Percentiles rank a stretch among this genome's conserved stretches.
Evolutionary conservation across 208 protist species (phyloP).

Genomic region (Leishmania guyanensis): DNA sequence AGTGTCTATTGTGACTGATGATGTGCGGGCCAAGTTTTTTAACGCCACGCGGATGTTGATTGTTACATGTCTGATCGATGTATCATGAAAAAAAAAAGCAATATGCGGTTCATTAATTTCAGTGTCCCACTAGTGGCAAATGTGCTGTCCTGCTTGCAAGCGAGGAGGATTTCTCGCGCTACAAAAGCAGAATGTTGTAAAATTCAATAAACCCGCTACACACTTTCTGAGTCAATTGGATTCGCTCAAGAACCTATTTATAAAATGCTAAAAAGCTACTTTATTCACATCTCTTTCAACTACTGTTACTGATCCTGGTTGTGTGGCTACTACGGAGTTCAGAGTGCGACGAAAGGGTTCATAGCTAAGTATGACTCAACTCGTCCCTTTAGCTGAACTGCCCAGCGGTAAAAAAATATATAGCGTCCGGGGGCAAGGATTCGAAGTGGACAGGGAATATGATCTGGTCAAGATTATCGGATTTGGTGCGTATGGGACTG

Average conservation of each 20-base stretch:
- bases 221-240: background rate
- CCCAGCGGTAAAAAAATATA: conserved; percentile 80
- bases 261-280: conserved; percentile 4
- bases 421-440: conserved; percentile 78
- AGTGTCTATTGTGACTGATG: conserved; percentile 38
- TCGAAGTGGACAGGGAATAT: conserved; percentile 83
- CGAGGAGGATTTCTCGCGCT: background rate
- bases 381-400: conserved; percentile 54
- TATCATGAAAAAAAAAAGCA: conserved; percentile 6
- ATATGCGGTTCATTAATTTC: background rate
- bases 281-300: conserved; percentile 22
- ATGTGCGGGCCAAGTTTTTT: conserved; percentile 53
- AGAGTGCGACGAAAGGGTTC: background rate
- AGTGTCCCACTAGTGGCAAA: background rate
- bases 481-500: conserved; percentile 84
- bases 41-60: conserved; percentile 36
- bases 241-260: background rate
- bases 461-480: conserved; percentile 82
- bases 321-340: conserved; percentile 1
- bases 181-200: background rate
- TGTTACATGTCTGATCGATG: conserved; percentile 44
- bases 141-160: background rate
- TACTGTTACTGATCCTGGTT: conserved; percentile 18
- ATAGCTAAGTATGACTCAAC: conserved; percentile 39
- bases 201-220: background rate